Conservation (phyloP, 352 stramenopile species). For the Pythium brassicae region DNA sequence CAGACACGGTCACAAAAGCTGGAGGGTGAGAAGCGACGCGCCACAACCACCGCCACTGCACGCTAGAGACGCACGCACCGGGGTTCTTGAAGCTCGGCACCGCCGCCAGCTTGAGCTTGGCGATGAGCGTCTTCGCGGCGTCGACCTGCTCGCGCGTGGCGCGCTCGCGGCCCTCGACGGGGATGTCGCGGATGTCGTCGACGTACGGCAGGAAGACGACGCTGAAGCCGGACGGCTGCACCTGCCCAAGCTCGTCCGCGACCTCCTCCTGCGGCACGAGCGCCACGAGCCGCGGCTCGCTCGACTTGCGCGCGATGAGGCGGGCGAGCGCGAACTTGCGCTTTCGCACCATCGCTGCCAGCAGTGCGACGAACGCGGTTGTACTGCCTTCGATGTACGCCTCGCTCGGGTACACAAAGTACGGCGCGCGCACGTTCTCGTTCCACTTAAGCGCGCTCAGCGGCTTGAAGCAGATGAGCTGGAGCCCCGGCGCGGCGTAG, state of each 20-base stretch:
- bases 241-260: constrained; percentile 70
- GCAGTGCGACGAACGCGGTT: constrained; percentile 61
- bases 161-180: constrained; percentile 30
- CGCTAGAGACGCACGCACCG: constrained; percentile 21
- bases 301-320: constrained; percentile 71
- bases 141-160: constrained; percentile 53
- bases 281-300: constrained; percentile 68
- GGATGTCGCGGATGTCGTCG: constrained; percentile 76
- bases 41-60: not conserved
- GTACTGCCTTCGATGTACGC: constrained; percentile 74
- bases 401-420: constrained; percentile 82
- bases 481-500: constrained; percentile 64
- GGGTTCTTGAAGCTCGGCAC: constrained; percentile 82
- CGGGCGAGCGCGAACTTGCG: constrained; percentile 63
- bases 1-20: no score
- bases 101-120: constrained; percentile 63
- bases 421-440: constrained; percentile 64
- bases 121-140: constrained; percentile 60
- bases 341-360: constrained; percentile 63
- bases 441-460: constrained; percentile 54
- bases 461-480: constrained; percentile 81
- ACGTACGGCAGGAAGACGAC: constrained; percentile 78
- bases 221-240: constrained; percentile 73
- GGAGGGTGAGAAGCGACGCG: no score
- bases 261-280: constrained; percentile 75